A percentile compares a stretch with the other conserved stretches of the same genome.
phyloP scores from a whole-genome alignment of 495 filamentous ascomycete genomes.

The Podospora tetraspora region DNA sequence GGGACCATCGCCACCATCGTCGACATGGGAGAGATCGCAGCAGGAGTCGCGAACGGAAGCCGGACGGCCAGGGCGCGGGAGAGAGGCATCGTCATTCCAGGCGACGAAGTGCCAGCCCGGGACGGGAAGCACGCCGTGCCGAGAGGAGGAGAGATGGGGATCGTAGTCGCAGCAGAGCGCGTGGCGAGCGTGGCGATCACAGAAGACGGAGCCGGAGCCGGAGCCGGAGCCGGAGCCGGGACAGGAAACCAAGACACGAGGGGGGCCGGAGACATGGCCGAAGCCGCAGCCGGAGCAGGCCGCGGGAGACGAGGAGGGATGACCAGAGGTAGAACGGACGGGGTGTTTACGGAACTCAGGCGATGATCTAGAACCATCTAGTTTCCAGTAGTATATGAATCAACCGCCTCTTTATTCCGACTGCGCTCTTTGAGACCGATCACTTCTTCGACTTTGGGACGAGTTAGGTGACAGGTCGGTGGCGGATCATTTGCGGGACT shows the following conservation, averaged over 20 bases:
- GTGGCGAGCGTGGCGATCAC: constrained; percentile 6
- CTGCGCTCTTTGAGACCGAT: background rate
- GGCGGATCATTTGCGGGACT: background rate
- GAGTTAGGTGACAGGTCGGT: background rate
- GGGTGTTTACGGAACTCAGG: background rate
- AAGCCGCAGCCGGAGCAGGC: constrained; percentile 14
- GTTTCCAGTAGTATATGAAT: background rate
- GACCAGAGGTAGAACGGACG: background rate
- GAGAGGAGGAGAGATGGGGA: constrained; percentile 15
- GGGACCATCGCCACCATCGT: constrained; percentile 4
- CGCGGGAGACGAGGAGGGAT: background rate
- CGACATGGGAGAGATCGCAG: constrained; percentile 35
- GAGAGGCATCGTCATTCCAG: constrained; percentile 13
- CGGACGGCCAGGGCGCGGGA: constrained; percentile 11
- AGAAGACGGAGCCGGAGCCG: constrained; percentile 28
- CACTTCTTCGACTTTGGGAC: background rate
- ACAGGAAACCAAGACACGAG: constrained; percentile 7
- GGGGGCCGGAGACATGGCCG: constrained; percentile 12
- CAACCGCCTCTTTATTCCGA: background rate
- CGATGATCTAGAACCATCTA: background rate
- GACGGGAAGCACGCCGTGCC: constrained; percentile 8
- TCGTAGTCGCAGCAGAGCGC: constrained; percentile 15
- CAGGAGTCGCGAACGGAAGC: constrained; percentile 34
- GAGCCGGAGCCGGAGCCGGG: constrained; percentile 29
- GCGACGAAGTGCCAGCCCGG: constrained; percentile 30